phyloP scores from a whole-genome alignment of 108 stramenopile species.

The Skeletonema costatum region DNA sequence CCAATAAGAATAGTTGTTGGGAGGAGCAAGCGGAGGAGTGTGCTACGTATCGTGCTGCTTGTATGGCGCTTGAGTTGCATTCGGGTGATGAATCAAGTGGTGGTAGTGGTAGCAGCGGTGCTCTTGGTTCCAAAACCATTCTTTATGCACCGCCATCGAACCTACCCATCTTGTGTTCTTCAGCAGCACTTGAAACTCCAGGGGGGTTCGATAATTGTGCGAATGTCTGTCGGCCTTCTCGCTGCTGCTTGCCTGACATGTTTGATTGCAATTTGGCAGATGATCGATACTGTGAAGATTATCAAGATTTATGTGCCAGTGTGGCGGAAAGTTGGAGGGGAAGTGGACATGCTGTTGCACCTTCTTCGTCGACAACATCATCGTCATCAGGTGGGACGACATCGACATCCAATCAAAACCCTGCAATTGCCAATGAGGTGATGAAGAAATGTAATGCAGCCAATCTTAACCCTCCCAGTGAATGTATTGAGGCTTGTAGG shows the following conservation, averaged over 20 bases:
- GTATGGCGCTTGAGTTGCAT: conserved; percentile 38
- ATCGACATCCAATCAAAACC: not conserved
- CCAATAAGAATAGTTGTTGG: conserved; percentile 20
- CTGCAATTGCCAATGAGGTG: conserved; percentile 21
- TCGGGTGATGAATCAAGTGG: not conserved
- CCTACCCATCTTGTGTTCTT: conserved; percentile 7
- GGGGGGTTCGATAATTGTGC: conserved; percentile 22
- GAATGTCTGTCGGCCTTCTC: conserved; percentile 13
- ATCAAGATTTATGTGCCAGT: conserved; percentile 21
- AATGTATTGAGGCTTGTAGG: conserved; percentile 32
- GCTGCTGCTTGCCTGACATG: conserved; percentile 23
- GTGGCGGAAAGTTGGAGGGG: conserved; percentile 41
- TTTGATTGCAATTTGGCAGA: conserved; percentile 23
- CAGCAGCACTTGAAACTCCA: conserved; percentile 11
- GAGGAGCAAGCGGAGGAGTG: conserved; percentile 24
- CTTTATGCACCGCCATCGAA: conserved; percentile 4
- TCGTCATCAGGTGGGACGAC: not conserved
- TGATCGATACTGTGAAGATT: conserved; percentile 8
- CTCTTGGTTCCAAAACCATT: not conserved
- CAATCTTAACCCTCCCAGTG: conserved; percentile 22
- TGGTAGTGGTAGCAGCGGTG: not conserved
- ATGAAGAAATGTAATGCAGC: conserved; percentile 30
- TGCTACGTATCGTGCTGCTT: conserved; percentile 29
- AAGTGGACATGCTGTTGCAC: conserved; percentile 32
- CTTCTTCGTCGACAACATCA: not conserved